Conservation (phyloP, 2,329 filamentous ascomycete species). For the Magnaporthales sp. region DNA sequence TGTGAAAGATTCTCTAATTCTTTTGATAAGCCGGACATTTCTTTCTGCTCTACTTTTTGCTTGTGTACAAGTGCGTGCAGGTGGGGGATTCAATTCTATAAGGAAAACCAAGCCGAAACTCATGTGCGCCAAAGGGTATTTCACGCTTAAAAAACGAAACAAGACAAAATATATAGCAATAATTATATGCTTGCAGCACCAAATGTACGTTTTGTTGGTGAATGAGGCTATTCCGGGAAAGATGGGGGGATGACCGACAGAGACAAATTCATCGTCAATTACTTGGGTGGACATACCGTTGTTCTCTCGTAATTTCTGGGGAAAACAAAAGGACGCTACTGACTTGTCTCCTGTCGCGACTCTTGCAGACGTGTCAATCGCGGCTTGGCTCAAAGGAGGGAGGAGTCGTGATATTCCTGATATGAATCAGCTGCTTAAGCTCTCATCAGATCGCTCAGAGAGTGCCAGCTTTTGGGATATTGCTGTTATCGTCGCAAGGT, state of each 20-base stretch:
- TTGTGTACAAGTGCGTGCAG: neutral
- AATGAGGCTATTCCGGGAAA: neutral
- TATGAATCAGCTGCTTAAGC: neutral
- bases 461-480: too few species aligned
- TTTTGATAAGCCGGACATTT: constrained; percentile 1
- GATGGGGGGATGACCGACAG: neutral
- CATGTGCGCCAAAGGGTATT: neutral
- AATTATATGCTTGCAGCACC: neutral
- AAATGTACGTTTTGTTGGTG: neutral
- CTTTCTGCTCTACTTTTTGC: neutral
- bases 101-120: neutral
- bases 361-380: neutral
- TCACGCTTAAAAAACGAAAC: neutral
- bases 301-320: neutral
- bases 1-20: neutral
- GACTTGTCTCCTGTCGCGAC: neutral
- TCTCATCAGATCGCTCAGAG: neutral
- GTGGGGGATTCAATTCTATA: neutral
- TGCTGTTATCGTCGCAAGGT: too few species aligned
- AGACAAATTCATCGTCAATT: neutral
- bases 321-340: neutral
- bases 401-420: neutral
- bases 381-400: neutral
- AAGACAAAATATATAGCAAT: neutral
- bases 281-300: neutral